Evolutionary conservation across 495 filamentous ascomycete genomes (phyloP).

Genomic region (Physcia stellaris): DNA sequence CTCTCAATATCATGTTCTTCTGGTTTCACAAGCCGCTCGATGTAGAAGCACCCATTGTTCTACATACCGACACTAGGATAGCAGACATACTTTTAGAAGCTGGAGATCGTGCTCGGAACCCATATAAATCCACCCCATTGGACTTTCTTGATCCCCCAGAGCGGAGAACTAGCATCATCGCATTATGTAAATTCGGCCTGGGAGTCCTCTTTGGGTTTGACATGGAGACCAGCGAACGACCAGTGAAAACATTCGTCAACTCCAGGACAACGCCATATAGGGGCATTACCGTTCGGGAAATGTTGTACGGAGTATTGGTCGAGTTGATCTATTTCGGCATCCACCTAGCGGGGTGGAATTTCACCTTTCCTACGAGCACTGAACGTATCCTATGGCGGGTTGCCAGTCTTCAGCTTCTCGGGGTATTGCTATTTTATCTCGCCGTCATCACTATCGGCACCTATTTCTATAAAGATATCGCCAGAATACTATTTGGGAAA

Average conservation of each 20-base stretch:
- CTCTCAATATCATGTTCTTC: slow-evolving; percentile 13
- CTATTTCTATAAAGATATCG: not conserved
- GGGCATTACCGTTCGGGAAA: not conserved
- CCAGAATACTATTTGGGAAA: not conserved
- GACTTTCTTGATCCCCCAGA: slow-evolving; percentile 13
- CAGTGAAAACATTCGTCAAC: slow-evolving; percentile 4
- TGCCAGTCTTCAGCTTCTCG: not conserved
- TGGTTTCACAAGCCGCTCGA: slow-evolving; percentile 20
- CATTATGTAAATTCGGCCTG: slow-evolving; percentile 2
- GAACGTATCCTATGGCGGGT: not conserved
- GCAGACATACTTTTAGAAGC: slow-evolving; percentile 12
- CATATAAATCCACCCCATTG: slow-evolving; percentile 17
- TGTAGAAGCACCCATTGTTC: slow-evolving; percentile 3
- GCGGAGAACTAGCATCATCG: slow-evolving; percentile 2
- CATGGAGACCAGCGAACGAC: not conserved
- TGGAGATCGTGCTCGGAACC: slow-evolving; percentile 12
- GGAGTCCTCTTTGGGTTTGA: not conserved
- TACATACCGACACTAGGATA: slow-evolving; percentile 2
- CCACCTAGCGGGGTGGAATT: not conserved
- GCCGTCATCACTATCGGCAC: slow-evolving; percentile 19
- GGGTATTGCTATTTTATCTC: slow-evolving; percentile 7
- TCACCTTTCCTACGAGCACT: not conserved
- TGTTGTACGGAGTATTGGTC: slow-evolving; percentile 1
- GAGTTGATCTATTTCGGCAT: not conserved
- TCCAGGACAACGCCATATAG: slow-evolving; percentile 5